A percentile compares a stretch with the other conserved stretches of the same genome.
Evolutionary conservation across 1,284 basidiomycete genomes (phyloP).

Genomic region (Dichomitus squalens): DNA sequence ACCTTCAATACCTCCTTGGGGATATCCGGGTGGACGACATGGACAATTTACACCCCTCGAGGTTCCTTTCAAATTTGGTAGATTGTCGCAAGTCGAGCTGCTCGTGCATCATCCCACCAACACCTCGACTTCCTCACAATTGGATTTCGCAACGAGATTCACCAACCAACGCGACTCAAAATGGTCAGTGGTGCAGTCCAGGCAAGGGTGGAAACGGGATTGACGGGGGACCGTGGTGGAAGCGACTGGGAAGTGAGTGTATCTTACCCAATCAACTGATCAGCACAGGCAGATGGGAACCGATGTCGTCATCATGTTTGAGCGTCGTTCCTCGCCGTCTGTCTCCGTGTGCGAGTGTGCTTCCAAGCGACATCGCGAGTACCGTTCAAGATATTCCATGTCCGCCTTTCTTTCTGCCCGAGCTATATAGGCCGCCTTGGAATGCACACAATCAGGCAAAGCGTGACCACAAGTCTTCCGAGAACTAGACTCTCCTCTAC

Average conservation of each 20-base stretch:
- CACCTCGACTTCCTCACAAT: conserved; percentile 94
- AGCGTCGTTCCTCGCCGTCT: background rate
- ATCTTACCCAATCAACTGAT: too few species aligned
- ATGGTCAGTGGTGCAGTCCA: too few species aligned
- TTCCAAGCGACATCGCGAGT: too few species aligned
- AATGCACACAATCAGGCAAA: background rate
- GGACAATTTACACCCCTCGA: conserved; percentile 75
- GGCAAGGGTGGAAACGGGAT: too few species aligned
- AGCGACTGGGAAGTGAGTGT: too few species aligned
- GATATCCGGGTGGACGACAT: conserved; percentile 94
- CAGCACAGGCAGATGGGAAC: too few species aligned
- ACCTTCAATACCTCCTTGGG: conserved; percentile 85
- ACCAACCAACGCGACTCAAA: too few species aligned
- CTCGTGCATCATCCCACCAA: conserved; percentile 98
- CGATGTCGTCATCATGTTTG: conserved; percentile 8
- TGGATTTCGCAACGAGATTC: too few species aligned
- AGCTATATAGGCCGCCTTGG: background rate
- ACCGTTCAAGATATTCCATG: too few species aligned
- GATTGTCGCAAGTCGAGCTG: conserved; percentile 92
- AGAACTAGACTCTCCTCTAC: background rate
- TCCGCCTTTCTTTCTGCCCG: too few species aligned
- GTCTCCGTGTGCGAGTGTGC: background rate
- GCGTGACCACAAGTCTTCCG: background rate
- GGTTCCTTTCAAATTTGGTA: conserved; percentile 89
- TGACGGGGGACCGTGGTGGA: too few species aligned